phyloP scores from a whole-genome alignment of 2,329 filamentous ascomycete genomes.

The Monosporascus sp. region DNA sequence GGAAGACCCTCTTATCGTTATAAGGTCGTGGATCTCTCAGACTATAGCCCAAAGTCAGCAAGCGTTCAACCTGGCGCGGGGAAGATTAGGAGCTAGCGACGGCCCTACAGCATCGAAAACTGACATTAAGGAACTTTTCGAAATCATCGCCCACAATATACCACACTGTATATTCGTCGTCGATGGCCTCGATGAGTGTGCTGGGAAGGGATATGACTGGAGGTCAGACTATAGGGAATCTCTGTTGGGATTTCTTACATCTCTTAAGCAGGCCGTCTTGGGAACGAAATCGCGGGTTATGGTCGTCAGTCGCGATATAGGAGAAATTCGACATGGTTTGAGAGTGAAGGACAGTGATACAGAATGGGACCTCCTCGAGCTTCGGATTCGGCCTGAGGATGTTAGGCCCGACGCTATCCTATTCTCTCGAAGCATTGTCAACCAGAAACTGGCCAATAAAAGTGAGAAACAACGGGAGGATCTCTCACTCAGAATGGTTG shows the following conservation, averaged over 20 bases:
- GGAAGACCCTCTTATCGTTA: constrained; percentile 17
- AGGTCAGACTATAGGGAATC: background rate
- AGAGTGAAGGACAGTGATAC: too few species aligned
- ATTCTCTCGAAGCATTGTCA: constrained; percentile 22
- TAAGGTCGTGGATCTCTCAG: constrained; percentile 28
- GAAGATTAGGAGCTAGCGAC: background rate
- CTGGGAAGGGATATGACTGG: background rate
- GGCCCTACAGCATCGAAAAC: constrained; percentile 9
- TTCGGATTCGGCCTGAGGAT: constrained; percentile 13
- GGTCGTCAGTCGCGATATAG: constrained; percentile 20
- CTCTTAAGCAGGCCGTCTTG: background rate
- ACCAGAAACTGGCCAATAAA: constrained; percentile 24
- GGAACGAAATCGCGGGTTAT: constrained; percentile 14
- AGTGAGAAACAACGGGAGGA: constrained; percentile 5
- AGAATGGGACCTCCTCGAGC: constrained; percentile 4
- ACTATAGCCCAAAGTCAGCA: constrained; percentile 2
- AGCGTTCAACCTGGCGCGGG: constrained; percentile 9
- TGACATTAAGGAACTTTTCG: constrained; percentile 14
- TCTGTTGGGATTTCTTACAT: constrained; percentile 11
- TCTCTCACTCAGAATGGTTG: constrained; percentile 19
- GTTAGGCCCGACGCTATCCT: constrained; percentile 17
- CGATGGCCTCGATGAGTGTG: constrained; percentile 24
- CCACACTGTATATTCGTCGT: constrained; percentile 13
- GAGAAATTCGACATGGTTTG: constrained; percentile 17
- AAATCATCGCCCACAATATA: constrained; percentile 3